A percentile compares a stretch with the other conserved stretches of the same genome.
Conservation (phyloP, 108 stramenopile genomes). For the Nitzschia sp. region DNA sequence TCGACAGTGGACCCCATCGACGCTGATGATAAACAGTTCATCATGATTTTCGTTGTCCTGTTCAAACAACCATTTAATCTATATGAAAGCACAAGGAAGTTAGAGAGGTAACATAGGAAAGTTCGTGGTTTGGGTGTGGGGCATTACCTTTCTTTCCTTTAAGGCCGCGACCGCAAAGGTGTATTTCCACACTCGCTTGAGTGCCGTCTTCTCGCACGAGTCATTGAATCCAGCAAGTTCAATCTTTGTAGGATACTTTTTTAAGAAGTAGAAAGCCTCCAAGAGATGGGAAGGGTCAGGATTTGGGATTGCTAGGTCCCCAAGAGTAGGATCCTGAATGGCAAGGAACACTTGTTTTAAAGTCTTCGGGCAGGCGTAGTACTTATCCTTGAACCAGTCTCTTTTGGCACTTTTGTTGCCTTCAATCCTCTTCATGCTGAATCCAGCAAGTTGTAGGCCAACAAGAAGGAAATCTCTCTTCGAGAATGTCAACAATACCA, state of each 20-base stretch:
- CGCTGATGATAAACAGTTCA: conserved; percentile 7
- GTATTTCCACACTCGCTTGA: background rate
- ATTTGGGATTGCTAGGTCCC: background rate
- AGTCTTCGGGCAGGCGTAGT: background rate
- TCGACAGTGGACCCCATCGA: conserved; percentile 21
- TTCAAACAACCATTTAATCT: conserved; percentile 2
- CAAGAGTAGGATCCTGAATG: conserved; percentile 4
- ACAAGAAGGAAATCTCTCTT: too few relatives aligned
- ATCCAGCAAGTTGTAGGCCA: background rate
- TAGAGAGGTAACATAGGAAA: background rate
- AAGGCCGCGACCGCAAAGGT: background rate
- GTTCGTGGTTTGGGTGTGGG: too few relatives aligned
- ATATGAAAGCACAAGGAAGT: background rate
- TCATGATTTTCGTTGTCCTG: background rate
- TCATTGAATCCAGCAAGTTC: background rate
- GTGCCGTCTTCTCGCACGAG: background rate
- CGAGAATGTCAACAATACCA: too few relatives aligned
- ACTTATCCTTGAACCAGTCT: background rate
- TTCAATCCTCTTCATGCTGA: background rate
- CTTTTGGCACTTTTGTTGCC: background rate
- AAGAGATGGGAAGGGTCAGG: conserved; percentile 10
- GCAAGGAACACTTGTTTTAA: background rate
- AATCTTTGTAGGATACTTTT: conserved; percentile 7
- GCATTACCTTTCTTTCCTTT: conserved; percentile 7
- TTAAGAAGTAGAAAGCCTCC: conserved; percentile 1